Base-by-base conservation (phyloP, 2,329 filamentous ascomycete genomes). In the Thelonectria olida region DNA sequence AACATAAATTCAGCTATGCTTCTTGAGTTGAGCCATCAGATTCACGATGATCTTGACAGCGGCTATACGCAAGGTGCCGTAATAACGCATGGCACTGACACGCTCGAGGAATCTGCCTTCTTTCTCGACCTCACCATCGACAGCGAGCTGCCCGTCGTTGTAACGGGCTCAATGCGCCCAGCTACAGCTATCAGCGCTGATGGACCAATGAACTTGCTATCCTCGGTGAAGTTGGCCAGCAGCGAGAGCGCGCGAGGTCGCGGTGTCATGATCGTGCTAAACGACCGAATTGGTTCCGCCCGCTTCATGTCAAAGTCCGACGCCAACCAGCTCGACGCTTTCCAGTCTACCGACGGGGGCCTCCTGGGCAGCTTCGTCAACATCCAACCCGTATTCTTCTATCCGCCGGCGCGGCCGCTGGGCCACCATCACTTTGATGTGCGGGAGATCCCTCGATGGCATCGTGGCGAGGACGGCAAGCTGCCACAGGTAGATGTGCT, bases 81-180 rank as follows among this genome's bases (percentile, higher is more conserved):
- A 5, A 76, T 90, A 54, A 89, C 88, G 1, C 88, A 90, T 67
- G 88, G 88, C 48, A 90, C 88, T 8, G 88, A 90, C 67, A 88
- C 85, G 0, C 78, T 90, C 1, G 87, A 89, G 67, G 87, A 90
- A 73, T 84, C 84, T 0, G 84, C 86, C 8, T 89, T 89, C 76
- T 89, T 88, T 76, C 76, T 90, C 8, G 84, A 89, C 63, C 74
- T 85, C 4, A 87, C 85, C 0, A 72, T 88, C 31, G 82, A 82
- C 65, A 85, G 81, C 42, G 79, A 79, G 27, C 89, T 89, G 72
- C 87, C 87, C 1, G 79, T 90, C 5, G 81, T 89, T 4, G 70
- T 87, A 22, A 87, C 87, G 2, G 87, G 87, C 5, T 82, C 87
- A 17, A 90, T 90, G 87, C 79, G 87, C 9, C 87, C 87, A 5